Percentiles rank a stretch among this genome's conserved stretches.
Evolutionary conservation across 2,329 filamentous ascomycete genomes (phyloP).

Genomic region (Mariannaea sp.): DNA sequence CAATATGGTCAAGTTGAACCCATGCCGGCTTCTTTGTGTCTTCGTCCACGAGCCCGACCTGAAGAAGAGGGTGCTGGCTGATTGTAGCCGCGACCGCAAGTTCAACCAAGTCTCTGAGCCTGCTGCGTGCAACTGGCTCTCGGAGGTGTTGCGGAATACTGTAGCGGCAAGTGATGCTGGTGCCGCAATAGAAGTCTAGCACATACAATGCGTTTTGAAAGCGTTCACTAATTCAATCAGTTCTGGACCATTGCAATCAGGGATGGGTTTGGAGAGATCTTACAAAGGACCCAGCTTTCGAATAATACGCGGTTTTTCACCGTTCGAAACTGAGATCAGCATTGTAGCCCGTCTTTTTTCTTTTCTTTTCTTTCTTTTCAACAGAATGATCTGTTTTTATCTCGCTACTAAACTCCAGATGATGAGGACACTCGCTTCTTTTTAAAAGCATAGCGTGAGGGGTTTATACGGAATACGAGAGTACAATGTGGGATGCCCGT

Average conservation of each 20-base stretch:
- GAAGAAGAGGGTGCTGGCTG: conserved; percentile 17
- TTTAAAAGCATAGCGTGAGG: no score
- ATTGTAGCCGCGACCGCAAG: conserved; percentile 12
- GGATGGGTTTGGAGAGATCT: neutral
- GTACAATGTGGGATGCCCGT: neutral
- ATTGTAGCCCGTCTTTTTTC: neutral
- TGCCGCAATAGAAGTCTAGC: conserved; percentile 8
- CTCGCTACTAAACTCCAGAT: neutral
- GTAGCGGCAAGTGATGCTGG: conserved; percentile 6
- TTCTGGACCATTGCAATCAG: neutral
- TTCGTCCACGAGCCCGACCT: conserved; percentile 9
- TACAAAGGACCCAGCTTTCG: conserved; percentile 12
- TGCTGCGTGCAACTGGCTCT: neutral
- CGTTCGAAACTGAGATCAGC: neutral
- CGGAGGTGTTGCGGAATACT: conserved; percentile 3
- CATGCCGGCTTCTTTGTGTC: neutral
- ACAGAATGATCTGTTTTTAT: no score
- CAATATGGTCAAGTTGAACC: conserved; percentile 3
- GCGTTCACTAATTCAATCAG: conserved; percentile 1
- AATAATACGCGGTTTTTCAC: conserved; percentile 7
- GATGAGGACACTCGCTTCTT: no score
- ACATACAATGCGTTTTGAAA: conserved; percentile 10
- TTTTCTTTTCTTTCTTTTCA: no score
- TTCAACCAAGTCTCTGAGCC: conserved; percentile 5
- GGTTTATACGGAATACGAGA: no score